These are phyloP conservation scores for Elongisporangium anandrum DNA, from an alignment of 352 stramenopile genomes.

Conservation along the genomic window DNA sequence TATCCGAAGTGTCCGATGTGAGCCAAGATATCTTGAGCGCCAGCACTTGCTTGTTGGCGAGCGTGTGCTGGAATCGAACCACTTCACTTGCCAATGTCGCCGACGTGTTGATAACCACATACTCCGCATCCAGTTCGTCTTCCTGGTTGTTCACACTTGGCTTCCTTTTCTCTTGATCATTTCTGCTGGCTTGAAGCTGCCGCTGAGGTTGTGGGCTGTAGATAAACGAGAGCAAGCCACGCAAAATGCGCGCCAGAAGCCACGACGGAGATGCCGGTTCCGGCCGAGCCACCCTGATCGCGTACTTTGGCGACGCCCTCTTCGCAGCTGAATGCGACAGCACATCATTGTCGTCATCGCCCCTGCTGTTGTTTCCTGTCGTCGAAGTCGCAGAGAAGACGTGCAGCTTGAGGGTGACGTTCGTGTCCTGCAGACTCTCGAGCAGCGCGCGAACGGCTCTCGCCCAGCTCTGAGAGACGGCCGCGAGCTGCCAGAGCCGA, in stretches of 20 bases:
- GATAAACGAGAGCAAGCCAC: background rate
- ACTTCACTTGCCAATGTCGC: background rate
- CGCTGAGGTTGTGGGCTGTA: background rate
- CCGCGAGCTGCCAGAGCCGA: constrained; percentile 1
- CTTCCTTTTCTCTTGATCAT: background rate
- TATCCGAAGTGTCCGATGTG: constrained; percentile 1
- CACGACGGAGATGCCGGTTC: background rate
- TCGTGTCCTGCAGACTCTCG: background rate
- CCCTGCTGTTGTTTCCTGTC: background rate
- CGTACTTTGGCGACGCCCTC: background rate
- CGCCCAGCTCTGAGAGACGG: constrained; percentile 9
- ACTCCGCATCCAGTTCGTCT: constrained; percentile 4
- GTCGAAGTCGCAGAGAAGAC: background rate
- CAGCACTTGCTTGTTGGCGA: constrained; percentile 4
- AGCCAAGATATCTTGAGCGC: constrained; percentile 5
- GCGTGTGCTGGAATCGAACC: background rate
- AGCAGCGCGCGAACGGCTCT: constrained; percentile 2
- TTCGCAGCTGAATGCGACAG: background rate
- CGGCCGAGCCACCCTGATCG: background rate
- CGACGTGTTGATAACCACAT: background rate
- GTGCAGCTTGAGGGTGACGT: background rate
- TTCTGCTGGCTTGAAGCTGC: background rate
- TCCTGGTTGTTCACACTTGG: constrained; percentile 2
- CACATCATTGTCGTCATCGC: background rate
- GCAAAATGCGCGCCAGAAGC: background rate